A percentile compares a stretch with the other conserved stretches of the same genome.
phyloP scores from a whole-genome alignment of 768 basidiomycete species.

The Phallus indusiatus region DNA sequence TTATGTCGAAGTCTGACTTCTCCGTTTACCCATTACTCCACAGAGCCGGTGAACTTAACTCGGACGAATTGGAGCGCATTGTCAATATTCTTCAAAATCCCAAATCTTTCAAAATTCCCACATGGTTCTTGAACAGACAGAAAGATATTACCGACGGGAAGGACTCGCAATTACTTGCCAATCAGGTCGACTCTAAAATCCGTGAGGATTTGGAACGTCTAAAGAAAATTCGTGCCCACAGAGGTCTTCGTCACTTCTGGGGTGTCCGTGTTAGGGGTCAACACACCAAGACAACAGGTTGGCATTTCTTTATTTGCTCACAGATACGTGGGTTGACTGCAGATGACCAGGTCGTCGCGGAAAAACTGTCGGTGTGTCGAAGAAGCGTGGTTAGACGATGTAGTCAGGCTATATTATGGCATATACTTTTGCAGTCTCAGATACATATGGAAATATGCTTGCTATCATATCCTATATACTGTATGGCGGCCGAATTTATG shows the following conservation, averaged over 20 bases:
- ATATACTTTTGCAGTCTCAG: neutral
- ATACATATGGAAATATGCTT: neutral
- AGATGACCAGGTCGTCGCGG: slow-evolving; percentile 68
- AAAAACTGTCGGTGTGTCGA: slow-evolving; percentile 94
- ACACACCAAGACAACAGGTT: slow-evolving; percentile 98
- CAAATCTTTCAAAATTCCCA: slow-evolving; percentile 98
- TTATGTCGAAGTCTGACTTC: neutral
- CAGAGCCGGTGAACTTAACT: slow-evolving; percentile 98
- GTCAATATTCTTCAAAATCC: slow-evolving; percentile 99
- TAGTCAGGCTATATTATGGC: neutral
- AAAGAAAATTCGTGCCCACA: slow-evolving; percentile 98
- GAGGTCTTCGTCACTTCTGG: slow-evolving; percentile 89
- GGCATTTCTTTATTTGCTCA: slow-evolving; percentile 17
- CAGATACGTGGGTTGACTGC: slow-evolving; percentile 5
- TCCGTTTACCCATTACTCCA: slow-evolving; percentile 5
- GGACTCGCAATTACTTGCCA: slow-evolving; percentile 91
- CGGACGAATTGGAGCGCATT: slow-evolving; percentile 97
- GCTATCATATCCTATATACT: neutral
- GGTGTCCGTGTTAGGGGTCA: slow-evolving; percentile 95
- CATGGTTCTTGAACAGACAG: slow-evolving; percentile 99
- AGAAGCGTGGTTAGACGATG: slow-evolving; percentile 57
- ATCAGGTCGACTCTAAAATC: slow-evolving; percentile 94
- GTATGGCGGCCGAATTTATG: neutral
- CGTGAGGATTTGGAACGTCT: slow-evolving; percentile 96
- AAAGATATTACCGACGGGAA: slow-evolving; percentile 97